phyloP scores from a whole-genome alignment of 2,329 filamentous ascomycete genomes.

The Cercospora citrullina region DNA sequence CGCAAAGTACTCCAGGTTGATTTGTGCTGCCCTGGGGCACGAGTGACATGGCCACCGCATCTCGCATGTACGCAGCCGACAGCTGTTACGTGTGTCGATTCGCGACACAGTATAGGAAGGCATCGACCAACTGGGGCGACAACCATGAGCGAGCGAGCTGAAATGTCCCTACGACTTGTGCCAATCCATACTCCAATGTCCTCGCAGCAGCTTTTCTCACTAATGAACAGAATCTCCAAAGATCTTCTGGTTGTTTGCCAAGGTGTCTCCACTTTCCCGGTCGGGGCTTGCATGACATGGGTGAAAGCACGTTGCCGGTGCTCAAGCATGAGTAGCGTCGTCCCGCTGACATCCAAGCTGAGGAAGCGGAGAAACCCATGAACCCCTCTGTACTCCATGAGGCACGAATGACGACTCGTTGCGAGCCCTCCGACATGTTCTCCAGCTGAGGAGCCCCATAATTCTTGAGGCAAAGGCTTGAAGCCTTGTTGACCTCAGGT shows the following conservation, averaged over 20 bases:
- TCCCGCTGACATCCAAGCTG: neutral
- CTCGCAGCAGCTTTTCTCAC: neutral
- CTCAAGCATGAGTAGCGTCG: neutral
- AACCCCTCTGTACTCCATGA: neutral
- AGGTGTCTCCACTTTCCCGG: neutral
- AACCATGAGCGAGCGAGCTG: neutral
- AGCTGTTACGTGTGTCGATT: neutral
- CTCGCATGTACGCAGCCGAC: neutral
- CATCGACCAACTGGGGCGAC: neutral
- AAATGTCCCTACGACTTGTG: neutral
- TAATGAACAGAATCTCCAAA: neutral
- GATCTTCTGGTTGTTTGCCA: slow-evolving; percentile 3
- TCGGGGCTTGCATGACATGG: neutral
- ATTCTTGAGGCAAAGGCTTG: neutral
- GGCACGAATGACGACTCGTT: neutral
- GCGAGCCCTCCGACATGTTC: neutral
- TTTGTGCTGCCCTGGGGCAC: neutral
- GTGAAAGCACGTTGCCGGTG: neutral
- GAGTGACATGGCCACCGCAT: neutral
- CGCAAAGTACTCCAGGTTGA: neutral
- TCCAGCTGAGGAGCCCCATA: neutral
- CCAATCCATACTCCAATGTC: neutral
- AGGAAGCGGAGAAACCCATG: neutral
- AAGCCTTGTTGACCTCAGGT: neutral
- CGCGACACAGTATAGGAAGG: neutral